Evolutionary conservation across 2,329 filamentous ascomycete species (phyloP).

Genomic region (Claviceps fusiformis): DNA sequence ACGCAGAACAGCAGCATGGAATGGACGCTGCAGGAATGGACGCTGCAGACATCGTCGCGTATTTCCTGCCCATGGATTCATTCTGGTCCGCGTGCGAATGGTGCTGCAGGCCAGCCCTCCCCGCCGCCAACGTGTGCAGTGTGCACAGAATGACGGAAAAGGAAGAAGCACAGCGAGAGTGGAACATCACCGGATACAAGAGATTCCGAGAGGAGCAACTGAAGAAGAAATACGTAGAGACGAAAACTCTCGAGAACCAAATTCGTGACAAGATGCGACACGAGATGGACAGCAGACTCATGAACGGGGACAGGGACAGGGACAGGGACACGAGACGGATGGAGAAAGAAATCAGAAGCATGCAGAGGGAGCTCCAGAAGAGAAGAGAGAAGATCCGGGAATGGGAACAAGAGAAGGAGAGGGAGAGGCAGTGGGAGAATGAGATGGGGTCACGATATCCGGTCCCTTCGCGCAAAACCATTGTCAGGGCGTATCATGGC

Average conservation of each 20-base stretch:
- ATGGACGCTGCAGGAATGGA: too few species aligned
- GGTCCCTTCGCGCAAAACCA: background rate
- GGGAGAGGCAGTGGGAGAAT: background rate
- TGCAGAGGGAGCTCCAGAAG: background rate
- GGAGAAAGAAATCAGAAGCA: background rate
- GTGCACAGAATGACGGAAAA: background rate
- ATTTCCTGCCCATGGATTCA: background rate
- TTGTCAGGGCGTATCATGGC: slow-evolving; percentile 1
- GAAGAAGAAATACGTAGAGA: background rate
- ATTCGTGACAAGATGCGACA: background rate
- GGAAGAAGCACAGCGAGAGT: background rate
- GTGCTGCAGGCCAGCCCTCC: background rate
- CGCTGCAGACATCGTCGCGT: background rate
- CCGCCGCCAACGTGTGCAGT: background rate
- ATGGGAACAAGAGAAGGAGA: background rate
- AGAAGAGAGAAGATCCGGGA: background rate
- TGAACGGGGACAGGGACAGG: background rate
- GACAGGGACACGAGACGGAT: background rate
- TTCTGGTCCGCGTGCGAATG: background rate
- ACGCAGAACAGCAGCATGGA: background rate
- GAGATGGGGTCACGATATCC: background rate
- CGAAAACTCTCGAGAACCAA: background rate
- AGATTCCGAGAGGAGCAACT: background rate
- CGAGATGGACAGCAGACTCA: background rate
- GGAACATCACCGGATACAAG: background rate